Conservation (phyloP, 495 filamentous ascomycete species). For the Annulohypoxylon moriforme region DNA sequence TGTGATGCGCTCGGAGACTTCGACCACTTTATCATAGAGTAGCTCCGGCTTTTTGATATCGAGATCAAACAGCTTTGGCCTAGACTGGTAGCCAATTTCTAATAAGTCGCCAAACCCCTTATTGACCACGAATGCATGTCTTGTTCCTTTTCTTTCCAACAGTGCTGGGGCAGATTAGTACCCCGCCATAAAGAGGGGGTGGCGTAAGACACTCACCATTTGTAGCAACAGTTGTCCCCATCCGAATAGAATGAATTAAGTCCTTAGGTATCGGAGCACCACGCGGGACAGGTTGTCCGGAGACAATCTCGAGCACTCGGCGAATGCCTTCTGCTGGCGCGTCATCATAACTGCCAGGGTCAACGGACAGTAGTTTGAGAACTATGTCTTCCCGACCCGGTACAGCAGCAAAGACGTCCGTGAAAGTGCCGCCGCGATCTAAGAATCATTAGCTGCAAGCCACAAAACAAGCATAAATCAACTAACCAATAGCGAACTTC, state of each 20-base stretch:
- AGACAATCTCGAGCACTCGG: slow-evolving; percentile 69
- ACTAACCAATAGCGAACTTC: slow-evolving; percentile 40
- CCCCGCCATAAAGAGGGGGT: neutral
- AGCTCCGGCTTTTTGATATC: slow-evolving; percentile 82
- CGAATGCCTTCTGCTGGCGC: slow-evolving; percentile 93
- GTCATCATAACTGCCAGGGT: slow-evolving; percentile 88
- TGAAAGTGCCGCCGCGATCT: slow-evolving; percentile 78
- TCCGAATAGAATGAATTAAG: slow-evolving; percentile 81
- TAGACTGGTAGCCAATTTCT: slow-evolving; percentile 85
- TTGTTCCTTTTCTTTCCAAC: slow-evolving; percentile 92
- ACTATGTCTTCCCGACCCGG: slow-evolving; percentile 74
- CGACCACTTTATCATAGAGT: slow-evolving; percentile 78
- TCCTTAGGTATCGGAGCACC: slow-evolving; percentile 65
- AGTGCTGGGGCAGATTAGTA: slow-evolving; percentile 56
- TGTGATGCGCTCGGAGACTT: slow-evolving; percentile 85
- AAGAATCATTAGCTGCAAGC: slow-evolving; percentile 13
- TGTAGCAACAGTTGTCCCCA: slow-evolving; percentile 90
- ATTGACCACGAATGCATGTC: slow-evolving; percentile 89
- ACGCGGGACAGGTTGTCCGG: slow-evolving; percentile 74
- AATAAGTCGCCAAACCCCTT: slow-evolving; percentile 94
- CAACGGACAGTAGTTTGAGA: slow-evolving; percentile 87
- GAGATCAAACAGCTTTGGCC: slow-evolving; percentile 85
- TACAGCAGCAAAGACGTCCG: slow-evolving; percentile 73
- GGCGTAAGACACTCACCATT: slow-evolving; percentile 61
- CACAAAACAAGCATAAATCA: neutral